Conservation (phyloP, 106 monocot genomes). For the Dendrobium nobile region DNA sequence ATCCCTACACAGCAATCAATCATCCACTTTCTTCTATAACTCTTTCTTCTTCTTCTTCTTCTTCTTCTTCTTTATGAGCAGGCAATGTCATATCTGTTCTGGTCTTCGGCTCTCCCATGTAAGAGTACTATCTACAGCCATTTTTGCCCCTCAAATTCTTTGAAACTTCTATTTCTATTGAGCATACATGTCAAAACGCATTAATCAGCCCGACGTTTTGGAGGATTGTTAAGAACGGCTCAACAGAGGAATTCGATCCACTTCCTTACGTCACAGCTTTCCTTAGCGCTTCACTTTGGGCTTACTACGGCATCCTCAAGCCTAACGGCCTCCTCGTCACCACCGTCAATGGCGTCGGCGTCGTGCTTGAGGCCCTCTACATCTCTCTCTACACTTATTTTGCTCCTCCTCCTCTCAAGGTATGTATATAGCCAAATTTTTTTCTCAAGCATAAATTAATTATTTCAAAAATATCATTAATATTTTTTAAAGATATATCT, state of each 20-base stretch:
- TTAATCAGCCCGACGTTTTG: conserved; percentile 41
- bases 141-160: not conserved
- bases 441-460: not conserved
- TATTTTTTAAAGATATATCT: not conserved
- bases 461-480: not conserved
- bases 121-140: conserved; percentile 1
- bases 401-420: conserved; percentile 29
- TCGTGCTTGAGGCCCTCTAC: conserved; percentile 36
- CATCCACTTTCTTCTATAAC: not conserved
- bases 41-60: not conserved
- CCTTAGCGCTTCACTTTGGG: conserved; percentile 45
- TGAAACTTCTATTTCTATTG: too few species aligned
- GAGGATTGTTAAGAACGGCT: conserved; percentile 37
- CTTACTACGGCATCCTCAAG: conserved; percentile 52
- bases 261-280: conserved; percentile 48
- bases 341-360: conserved; percentile 42
- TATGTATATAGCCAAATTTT: not conserved
- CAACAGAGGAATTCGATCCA: conserved; percentile 44
- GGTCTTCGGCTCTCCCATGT: conserved; percentile 40
- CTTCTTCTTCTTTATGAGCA: conserved; percentile 1
- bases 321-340: conserved; percentile 34
- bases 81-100: conserved; percentile 51
- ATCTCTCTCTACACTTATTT: conserved; percentile 33
- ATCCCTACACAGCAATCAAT: too few species aligned
- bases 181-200: not conserved